Percentiles rank a stretch among this genome's conserved stretches.
These are phyloP conservation scores for Strigomonas culicis DNA, from an alignment of 208 protist species.

Conservation along the genomic window DNA sequence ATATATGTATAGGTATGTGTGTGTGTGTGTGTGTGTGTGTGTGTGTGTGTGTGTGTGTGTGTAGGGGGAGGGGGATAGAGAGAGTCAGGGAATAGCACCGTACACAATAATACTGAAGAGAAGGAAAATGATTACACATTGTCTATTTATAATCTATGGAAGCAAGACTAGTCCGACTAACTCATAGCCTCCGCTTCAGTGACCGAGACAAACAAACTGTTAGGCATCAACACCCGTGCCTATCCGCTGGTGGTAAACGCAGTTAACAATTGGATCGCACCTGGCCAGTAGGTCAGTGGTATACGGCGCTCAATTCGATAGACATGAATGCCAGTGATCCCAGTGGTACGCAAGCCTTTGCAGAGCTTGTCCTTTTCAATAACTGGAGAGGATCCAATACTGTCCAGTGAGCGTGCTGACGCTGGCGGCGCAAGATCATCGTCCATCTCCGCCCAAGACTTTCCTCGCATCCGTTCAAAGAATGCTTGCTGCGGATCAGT, in stretches of 20 bases:
- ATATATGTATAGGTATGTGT: no score
- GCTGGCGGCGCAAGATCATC: constrained; percentile 32
- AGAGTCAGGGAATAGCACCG: not conserved
- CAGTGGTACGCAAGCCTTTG: constrained; percentile 39
- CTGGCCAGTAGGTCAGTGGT: constrained; percentile 76
- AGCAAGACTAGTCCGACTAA: no score
- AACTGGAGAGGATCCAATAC: constrained; percentile 35
- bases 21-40: no score
- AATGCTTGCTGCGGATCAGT: constrained; percentile 26
- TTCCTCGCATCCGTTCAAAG: constrained; percentile 27
- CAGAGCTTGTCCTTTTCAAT: constrained; percentile 72
- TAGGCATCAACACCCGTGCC: no score
- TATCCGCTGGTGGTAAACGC: no score
- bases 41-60: not conserved
- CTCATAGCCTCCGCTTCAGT: no score
- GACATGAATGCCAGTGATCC: constrained; percentile 25
- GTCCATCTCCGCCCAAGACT: constrained; percentile 44
- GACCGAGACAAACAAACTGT: no score
- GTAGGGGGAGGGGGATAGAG: not conserved
- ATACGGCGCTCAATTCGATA: constrained; percentile 66
- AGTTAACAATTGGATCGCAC: constrained; percentile 39
- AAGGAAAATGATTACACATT: not conserved
- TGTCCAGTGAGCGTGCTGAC: no score
- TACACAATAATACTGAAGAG: constrained; percentile 4
- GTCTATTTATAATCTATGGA: no score